Evolutionary conservation across 345 rosid genomes (phyloP).

Genomic region (Leavenworthia alabamica): DNA sequence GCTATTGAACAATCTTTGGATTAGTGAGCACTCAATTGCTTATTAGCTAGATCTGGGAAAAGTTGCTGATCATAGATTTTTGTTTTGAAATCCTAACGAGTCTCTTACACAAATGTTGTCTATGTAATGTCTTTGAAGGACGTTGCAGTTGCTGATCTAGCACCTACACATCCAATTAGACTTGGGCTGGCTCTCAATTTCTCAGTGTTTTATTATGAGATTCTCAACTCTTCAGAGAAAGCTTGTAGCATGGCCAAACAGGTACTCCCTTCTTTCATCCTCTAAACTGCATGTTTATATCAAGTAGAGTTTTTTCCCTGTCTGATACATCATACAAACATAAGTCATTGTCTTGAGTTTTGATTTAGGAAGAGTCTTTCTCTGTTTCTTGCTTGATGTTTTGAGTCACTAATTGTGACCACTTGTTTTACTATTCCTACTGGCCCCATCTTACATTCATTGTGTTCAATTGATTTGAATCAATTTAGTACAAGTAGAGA

Average conservation of each 20-base stretch:
- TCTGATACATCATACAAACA: background rate
- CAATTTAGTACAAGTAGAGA: background rate
- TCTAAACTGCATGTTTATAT: background rate
- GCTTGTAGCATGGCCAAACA: slow-evolving; percentile 75
- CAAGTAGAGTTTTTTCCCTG: background rate
- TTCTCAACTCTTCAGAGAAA: slow-evolving; percentile 59
- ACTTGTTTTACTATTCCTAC: background rate
- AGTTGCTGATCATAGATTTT: too few relatives aligned
- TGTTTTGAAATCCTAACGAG: background rate
- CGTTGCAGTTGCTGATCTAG: slow-evolving; percentile 52
- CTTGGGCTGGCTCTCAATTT: slow-evolving; percentile 63
- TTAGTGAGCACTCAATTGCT: background rate
- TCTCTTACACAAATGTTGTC: background rate
- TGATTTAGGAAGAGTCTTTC: background rate
- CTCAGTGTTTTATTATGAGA: slow-evolving; percentile 69
- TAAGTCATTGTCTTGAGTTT: background rate
- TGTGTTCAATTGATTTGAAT: slow-evolving; percentile 11
- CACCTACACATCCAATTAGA: slow-evolving; percentile 70
- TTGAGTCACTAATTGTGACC: background rate
- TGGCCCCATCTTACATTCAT: background rate
- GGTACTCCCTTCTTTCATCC: slow-evolving; percentile 25
- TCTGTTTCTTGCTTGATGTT: slow-evolving; percentile 1
- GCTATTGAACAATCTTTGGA: background rate
- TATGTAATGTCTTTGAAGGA: slow-evolving; percentile 35
- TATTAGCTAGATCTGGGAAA: background rate